Base-by-base conservation (phyloP, 2,329 filamentous ascomycete species). In the Pseudocercospora crystallina region DNA sequence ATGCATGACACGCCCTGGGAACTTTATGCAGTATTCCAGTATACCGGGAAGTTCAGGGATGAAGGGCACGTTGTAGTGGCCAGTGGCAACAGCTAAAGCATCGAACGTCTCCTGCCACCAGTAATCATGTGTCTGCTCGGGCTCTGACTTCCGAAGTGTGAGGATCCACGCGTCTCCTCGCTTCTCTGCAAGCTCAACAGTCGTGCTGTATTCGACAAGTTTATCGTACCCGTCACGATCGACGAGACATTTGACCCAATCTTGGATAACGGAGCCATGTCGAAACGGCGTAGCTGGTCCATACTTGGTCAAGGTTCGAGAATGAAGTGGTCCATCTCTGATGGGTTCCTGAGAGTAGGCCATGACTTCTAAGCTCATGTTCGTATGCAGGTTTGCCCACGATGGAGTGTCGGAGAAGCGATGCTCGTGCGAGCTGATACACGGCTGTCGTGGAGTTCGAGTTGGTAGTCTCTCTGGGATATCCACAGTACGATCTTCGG, bases 51-150 rank as follows among this genome's bases (percentile, higher is more conserved):
- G 73, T 0, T 68, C 49, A 1, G 79, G 76, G 39, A 82, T 71
- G 49, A 78, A 84, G 0, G 81, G 82, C 1, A 84, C 80, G 20
- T 72, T 77, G 57, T 80, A 85, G 56, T 84, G 81, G 0, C 82
- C 82, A 30, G 73, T 81, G 1, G 81, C 82, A 2, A 85, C 76
- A 0, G 84, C 71, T 0, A 85, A 73, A 0, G 80, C 82, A 58
- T 85, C 82, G 49, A 84, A 85, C 29, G 69, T 70, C 61, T 86
- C 83, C 0, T 68, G 70, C 82, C 82, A 85, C 82, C 83, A 86
- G 51, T 78, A 77, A 58, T 85, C 80, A n/a, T 38, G 20, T 7
- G 43, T 12, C 34, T 30, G 17, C 8, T 47, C 56, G n/a, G 49
- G 36, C 20, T 26, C 4, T 7, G 20, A 26, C 37, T 38, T 51